Base-by-base conservation (phyloP, 345 rosid species). In the Salix exigua region DNA sequence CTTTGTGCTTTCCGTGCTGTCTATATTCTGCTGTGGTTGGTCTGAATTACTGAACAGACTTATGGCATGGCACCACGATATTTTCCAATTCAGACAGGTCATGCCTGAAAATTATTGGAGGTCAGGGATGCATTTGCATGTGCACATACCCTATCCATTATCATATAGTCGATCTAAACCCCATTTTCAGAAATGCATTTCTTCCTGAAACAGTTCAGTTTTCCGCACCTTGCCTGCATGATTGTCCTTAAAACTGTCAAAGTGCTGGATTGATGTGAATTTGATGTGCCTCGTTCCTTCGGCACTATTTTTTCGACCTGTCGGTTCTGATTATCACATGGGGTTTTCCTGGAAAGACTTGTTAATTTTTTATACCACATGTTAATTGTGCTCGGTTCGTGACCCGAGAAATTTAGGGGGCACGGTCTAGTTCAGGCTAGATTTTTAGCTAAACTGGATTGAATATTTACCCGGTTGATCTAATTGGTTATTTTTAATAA, bases 1-100 rank as follows among this genome's bases (percentile, higher is more conserved):
- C 33, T 58, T 78, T 78, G 28, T 23, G 76, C 55, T 40, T 66
- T 61, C 25, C 70, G 28, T 30, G 11, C 53, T 35, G 31, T 19
- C 66, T 53, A 62, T 30, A 1, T 35, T 35, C 72, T 35, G 17
- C 21, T 51, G 64, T 51, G 7, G 71, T n/a, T 53, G 72, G 53
- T 18, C 66, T 66, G 78, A 48, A 51, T 68, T 76, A 13, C 35
- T 40, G 33, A 31, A 16, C 51, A 60, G 5, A 28, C 44, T 40
- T 17, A 1, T 37, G 10, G 14, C 11, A 21, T 28, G 2, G 61
- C 46, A 21, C 17, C 21, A 8, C 30, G 35, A 4, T 6, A 40
- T 40, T 14, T 55, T 12, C 66, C 51, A 50, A 55, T 14, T 23
- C 46, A 7, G 30, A 55, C 38, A 37, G 58, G 42, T 53, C 68